phyloP scores from a whole-genome alignment of 352 stramenopile species.

The Pythium apleroticum region DNA sequence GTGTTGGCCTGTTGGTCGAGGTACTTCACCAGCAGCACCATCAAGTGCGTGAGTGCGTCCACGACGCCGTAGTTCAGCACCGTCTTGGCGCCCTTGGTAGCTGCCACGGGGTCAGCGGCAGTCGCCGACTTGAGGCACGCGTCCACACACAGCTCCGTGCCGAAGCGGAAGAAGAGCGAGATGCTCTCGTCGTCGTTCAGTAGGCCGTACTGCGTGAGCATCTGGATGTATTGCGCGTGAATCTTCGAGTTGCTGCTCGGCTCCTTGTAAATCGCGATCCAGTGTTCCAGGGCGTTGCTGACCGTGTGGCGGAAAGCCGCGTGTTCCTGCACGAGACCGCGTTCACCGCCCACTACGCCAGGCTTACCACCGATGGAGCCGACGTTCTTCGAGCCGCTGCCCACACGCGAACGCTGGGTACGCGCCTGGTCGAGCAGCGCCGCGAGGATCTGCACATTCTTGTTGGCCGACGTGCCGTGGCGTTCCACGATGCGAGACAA shows the following conservation, averaged over 20 bases:
- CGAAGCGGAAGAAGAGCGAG: conserved; percentile 97
- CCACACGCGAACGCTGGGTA: conserved; percentile 38
- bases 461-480: conserved; percentile 73
- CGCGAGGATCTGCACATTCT: conserved; percentile 85
- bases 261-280: conserved; percentile 97
- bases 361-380: conserved; percentile 55
- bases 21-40: conserved; percentile 96
- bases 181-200: conserved; percentile 96
- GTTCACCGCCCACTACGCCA: conserved; percentile 30
- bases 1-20: conserved; percentile 83
- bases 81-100: conserved; percentile 38
- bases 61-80: conserved; percentile 92
- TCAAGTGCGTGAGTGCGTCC: conserved; percentile 96
- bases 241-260: conserved; percentile 92
- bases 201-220: conserved; percentile 96
- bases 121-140: conserved; percentile 91
- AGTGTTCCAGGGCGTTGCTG: conserved; percentile 95
- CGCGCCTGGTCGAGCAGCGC: conserved; percentile 79
- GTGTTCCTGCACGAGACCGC: conserved; percentile 63
- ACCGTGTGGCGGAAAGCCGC: conserved; percentile 85
- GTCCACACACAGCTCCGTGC: conserved; percentile 96
- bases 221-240: conserved; percentile 95
- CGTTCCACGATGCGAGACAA: conserved; percentile 85
- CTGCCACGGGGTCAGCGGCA: conserved; percentile 33
- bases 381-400: conserved; percentile 40